These are phyloP conservation scores for Vaccinium vitisidaea DNA, from an alignment of 148 eudicot genomes.

Conservation along the genomic window DNA sequence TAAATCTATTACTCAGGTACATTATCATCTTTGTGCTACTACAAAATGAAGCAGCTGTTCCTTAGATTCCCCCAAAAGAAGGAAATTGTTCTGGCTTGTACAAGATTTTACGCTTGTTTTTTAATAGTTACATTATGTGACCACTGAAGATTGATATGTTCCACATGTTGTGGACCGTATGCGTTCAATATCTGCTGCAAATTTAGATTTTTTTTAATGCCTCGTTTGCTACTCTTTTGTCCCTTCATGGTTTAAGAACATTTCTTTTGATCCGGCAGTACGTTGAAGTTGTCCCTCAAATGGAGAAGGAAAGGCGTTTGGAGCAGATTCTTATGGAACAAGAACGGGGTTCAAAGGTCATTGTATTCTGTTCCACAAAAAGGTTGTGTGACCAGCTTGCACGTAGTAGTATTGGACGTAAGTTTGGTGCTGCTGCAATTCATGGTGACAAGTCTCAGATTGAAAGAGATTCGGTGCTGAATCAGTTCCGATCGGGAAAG, in stretches of 20 bases:
- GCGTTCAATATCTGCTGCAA: neutral
- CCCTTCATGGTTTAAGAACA: neutral
- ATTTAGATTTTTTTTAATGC: neutral
- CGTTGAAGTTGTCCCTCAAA: constrained; percentile 83
- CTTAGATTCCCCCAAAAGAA: neutral
- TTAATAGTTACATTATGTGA: neutral
- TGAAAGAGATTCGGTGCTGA: constrained; percentile 88
- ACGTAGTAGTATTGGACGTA: constrained; percentile 66
- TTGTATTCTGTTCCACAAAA: constrained; percentile 89
- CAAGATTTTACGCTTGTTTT: neutral
- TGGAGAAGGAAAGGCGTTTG: constrained; percentile 88
- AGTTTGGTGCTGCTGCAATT: constrained; percentile 87
- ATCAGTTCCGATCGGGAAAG: constrained; percentile 81
- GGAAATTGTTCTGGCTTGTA: neutral
- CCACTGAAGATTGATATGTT: neutral
- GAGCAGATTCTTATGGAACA: constrained; percentile 89
- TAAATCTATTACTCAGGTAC: constrained; percentile 95
- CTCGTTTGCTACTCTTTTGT: neutral
- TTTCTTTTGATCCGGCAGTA: constrained; percentile 45
- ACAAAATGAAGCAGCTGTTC: neutral
- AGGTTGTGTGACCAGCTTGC: constrained; percentile 86
- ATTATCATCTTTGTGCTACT: neutral
- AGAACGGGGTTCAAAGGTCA: constrained; percentile 87
- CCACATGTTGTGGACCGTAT: neutral
- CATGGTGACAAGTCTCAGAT: constrained; percentile 96